A percentile compares a stretch with the other conserved stretches of the same genome.
phyloP scores from a whole-genome alignment of 31 red algal genomes.

The Asparagopsis taxiformis region DNA sequence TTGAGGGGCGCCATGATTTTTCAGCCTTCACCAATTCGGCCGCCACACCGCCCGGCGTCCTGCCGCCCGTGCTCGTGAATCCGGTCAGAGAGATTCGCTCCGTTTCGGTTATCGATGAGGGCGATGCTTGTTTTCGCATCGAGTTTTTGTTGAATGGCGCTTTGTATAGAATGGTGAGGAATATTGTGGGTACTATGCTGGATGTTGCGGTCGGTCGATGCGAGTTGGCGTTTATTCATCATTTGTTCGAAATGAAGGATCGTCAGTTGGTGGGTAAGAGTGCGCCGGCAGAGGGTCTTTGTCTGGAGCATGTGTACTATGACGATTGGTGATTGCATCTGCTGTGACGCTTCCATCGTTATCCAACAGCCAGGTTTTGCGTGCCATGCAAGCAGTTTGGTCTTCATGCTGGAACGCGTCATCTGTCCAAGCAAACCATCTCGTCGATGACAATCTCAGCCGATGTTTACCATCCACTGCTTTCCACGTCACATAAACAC shows the following conservation, averaged over 20 bases:
- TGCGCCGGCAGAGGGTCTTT: conserved; percentile 84
- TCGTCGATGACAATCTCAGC: too few species aligned
- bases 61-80: conserved; percentile 33
- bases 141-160: conserved; percentile 86
- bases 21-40: conserved; percentile 78
- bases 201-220: conserved; percentile 46
- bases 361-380: too few species aligned
- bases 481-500: too few species aligned
- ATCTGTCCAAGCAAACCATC: too few species aligned
- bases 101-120: conserved; percentile 44
- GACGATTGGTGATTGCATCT: too few species aligned
- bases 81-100: conserved; percentile 60
- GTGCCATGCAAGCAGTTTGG: too few species aligned
- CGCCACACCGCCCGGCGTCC: conserved; percentile 20
- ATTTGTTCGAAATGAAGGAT: conserved; percentile 23
- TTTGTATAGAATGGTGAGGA: conserved; percentile 94
- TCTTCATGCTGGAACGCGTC: too few species aligned
- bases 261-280: conserved; percentile 24
- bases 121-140: conserved; percentile 45
- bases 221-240: conserved; percentile 23
- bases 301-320: conserved; percentile 88
- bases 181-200: conserved; percentile 84
- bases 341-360: too few species aligned
- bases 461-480: too few species aligned
- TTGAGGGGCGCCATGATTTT: conserved; percentile 97